Base-by-base conservation (phyloP, 345 rosid species). In the Lenwebbia sp. region DNA sequence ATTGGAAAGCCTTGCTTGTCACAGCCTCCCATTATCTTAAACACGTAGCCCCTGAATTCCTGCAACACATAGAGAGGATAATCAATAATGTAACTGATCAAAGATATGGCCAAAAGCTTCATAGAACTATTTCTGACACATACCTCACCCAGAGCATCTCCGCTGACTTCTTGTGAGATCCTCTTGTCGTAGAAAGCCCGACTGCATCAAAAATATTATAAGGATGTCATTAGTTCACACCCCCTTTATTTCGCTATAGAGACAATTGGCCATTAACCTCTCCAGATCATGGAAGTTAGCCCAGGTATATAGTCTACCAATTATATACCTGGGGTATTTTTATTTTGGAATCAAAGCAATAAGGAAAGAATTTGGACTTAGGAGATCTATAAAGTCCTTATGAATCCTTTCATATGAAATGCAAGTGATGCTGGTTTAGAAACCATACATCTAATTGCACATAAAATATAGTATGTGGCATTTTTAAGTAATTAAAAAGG, bases 11-110 rank as follows among this genome's bases (percentile, higher is more conserved):
- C 95, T 87, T 93, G 94, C 87, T 93, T 92, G 86, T 93, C 95
- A 55, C 94, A 93, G 3, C 99, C 99, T 85, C 98, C 98, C 99
- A 87, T 96, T 90, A 94, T 96, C 90, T 95, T 95, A 88, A 96
- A 96, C 12, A 96, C 92, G 57, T 96, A 96, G 2, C 99, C 98
- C 87, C 91, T 96, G 89, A 96, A 95, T 86, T 96, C 97, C 99
- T 96, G 83, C 65, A 50, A 4, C 52, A 84, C 23, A 84, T 28
- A 15, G 44, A 15, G 44, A 65, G 23, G 23, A 87, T 41, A 40
- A 23, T 82, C 56, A 83, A 84, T 13, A 19, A 33, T 17, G n/a
- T 13, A 49, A 49, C 37, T 6, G 37, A 37, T 26, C 5, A 51
- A 22, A n/a, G 50, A 82, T 19, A 82, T 49, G 9, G 2, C 75